Evolutionary conservation across 139 green algal genomes (phyloP).

Genomic region (Raphidocelis subcapitata): DNA sequence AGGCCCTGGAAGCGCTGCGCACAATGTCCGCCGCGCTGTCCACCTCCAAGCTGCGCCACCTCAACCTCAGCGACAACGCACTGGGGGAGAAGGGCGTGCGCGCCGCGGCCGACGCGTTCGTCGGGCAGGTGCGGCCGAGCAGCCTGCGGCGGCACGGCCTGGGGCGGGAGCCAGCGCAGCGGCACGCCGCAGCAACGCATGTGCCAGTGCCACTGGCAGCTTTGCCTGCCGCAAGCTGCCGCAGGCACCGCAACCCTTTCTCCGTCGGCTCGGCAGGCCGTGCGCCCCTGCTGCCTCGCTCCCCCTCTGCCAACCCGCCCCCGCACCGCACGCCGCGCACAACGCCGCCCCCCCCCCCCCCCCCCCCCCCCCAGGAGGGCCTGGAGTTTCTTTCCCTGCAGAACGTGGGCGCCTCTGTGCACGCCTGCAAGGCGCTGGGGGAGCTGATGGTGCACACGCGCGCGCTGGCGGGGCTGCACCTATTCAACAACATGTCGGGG

Average conservation of each 20-base stretch:
- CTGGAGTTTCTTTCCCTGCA: slow-evolving; percentile 67
- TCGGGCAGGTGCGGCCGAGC: too few relatives aligned
- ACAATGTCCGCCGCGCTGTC: slow-evolving; percentile 65
- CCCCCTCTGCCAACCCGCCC: too few relatives aligned
- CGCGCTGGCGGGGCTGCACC: slow-evolving; percentile 64
- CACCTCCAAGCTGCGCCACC: slow-evolving; percentile 39
- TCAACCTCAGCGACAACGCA: slow-evolving; percentile 92
- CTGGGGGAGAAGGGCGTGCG: slow-evolving; percentile 93
- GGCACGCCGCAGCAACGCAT: too few relatives aligned
- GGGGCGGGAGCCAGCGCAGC: too few relatives aligned
- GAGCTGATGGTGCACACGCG: slow-evolving; percentile 62
- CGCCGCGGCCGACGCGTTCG: slow-evolving; percentile 66
- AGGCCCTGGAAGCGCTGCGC: slow-evolving; percentile 78
- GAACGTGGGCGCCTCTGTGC: slow-evolving; percentile 87
- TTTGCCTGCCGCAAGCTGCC: too few relatives aligned
- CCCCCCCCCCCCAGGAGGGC: slow-evolving; percentile 20
- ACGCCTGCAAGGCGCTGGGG: slow-evolving; percentile 77
- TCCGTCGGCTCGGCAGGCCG: too few relatives aligned
- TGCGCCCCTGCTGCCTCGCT: too few relatives aligned
- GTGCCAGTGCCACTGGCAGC: too few relatives aligned
- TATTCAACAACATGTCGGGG: slow-evolving; percentile 97
- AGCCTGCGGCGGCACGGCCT: too few relatives aligned
- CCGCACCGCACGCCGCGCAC: too few relatives aligned
- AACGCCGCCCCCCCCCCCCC: neutral
- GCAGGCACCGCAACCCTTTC: too few relatives aligned